Base-by-base conservation (phyloP, 495 filamentous ascomycete genomes). In the Penicillium waksmanii region DNA sequence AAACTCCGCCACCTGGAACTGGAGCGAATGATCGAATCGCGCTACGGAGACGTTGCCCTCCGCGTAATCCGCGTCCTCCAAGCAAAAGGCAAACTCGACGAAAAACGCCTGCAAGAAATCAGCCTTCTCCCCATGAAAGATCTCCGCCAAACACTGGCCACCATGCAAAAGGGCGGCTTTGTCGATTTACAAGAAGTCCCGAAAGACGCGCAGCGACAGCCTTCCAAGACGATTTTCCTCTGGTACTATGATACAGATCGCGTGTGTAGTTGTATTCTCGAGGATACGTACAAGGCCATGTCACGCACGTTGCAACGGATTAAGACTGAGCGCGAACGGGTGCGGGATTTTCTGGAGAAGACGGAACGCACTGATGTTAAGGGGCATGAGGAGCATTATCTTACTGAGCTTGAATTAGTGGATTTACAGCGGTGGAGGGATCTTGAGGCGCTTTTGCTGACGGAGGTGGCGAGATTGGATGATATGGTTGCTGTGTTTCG, bases 141-240 rank as follows among this genome's bases (percentile, higher is more conserved):
- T 47, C 80, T 96, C 46, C 92, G 94, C 13, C 82, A 88, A 55
- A 87, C 90, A 57, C 86, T 98, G 66, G 84, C 87, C 2, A 83
- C 83, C 56, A 89, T 99, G 82, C 89, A 96, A 60, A 84, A 86
- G 63, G 82, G 84, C 25, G 94, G 95, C 4, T 88, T 93, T 58
- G 82, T 96, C 17, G 89, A 97, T 58, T 79, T 93, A 10, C 96
- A 98, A 68, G 95, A 99, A 77, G 87, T 98, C 0, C 95, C 95
- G 4, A 87, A 87, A 46, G 94, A 97, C 63, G 72, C 77, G n/a
- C 88, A 86, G 51, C 87, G 91, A 2, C 84, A 90, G 50, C 86
- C 92, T 10, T 86, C 82, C 51, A 86, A 90, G 35, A 93, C 91
- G 1, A 86, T 94, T 38, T 97, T 89, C 69, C 82, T 98, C 21